Evolutionary conservation across 208 protist genomes (phyloP), one percentile per base, ranked within the genome.

Genomic region (Crithidia fasciculata): DNA sequence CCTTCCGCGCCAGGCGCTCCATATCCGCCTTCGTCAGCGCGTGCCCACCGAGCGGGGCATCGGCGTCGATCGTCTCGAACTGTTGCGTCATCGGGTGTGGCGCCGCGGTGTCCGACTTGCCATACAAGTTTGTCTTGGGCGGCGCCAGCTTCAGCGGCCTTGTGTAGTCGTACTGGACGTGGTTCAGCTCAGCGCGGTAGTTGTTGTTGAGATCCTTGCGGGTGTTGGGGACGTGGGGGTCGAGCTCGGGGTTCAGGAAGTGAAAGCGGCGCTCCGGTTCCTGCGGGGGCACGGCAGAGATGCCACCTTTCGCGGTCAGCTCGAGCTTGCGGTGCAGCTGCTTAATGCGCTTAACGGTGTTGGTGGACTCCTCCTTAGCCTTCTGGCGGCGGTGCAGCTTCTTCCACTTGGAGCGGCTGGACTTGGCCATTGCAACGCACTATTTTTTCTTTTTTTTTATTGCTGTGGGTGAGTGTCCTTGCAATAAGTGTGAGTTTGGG

Each of bases 361-460:
- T 82, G 9, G 52, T 70, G 36, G 77, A 40, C 61, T 88, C 85
- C 52, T 69, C 74, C 45, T 84, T 50, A 7, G 91, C 85, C 41
- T 74, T 76, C 69, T 91, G 78, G 4, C 91, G 88, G 50, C 82
- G 80, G 72, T 95, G 91, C 50, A 80, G 41, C 67, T 92, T 92
- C 81, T 95, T 95, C 91, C 91, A 95, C 63, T 93, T 95, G 50
- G 88, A 94, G 12, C 91, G 91, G 28, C 81, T 86, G 2, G 88
- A 94, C 76, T 95, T 95, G 68, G 88, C 91, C 91, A 95, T 95
- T 13, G 28, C 28, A 28, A 28, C 28, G 28, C 28, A 28, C 28
- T 28, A 40, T 52, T 19, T 57, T 4, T 45, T 12, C 55, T 15
- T 61, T 53, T 19, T 57, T 47, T 41, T 61, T 53, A 0, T 62